Evolutionary conservation across 768 basidiomycete species (phyloP).

Genomic region (Mycena latifolia): DNA sequence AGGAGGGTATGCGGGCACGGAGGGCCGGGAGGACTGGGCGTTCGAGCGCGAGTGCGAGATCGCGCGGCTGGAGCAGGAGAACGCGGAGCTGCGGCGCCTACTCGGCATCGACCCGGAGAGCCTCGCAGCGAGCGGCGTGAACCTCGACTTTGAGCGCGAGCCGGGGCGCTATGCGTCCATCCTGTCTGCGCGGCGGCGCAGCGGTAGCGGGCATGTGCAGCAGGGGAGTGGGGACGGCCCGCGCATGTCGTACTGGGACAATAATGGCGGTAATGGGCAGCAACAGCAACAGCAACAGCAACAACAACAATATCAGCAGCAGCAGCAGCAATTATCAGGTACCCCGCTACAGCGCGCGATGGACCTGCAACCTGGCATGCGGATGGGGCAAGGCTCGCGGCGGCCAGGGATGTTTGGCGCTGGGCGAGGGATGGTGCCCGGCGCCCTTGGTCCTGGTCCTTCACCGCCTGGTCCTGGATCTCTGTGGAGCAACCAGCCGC

Average conservation of each 20-base stretch:
- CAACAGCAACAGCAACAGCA: conserved; percentile 36
- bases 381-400: conserved; percentile 64
- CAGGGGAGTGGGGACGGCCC: conserved; percentile 39
- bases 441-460: conserved; percentile 47
- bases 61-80: conserved; percentile 83
- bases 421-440: conserved; percentile 50
- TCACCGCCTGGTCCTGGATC: conserved; percentile 49
- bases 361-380: conserved; percentile 65
- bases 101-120: conserved; percentile 78
- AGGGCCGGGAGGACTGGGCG: conserved; percentile 82
- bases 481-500: conserved; percentile 47
- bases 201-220: conserved; percentile 38
- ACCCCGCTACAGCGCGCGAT: conserved; percentile 59
- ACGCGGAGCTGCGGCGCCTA: conserved; percentile 78
- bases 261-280: conserved; percentile 38
- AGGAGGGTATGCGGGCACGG: conserved; percentile 32
- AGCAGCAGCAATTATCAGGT: conserved; percentile 44
- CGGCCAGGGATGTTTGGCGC: conserved; percentile 71
- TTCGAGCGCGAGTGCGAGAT: conserved; percentile 92
- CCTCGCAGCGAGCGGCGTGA: conserved; percentile 65
- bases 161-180: conserved; percentile 53
- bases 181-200: conserved; percentile 49
- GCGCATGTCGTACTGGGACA: conserved; percentile 48
- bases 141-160: conserved; percentile 63
- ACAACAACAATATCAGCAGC: conserved; percentile 39